A percentile compares a stretch with the other conserved stretches of the same genome.
Evolutionary conservation across 2,329 filamentous ascomycete genomes (phyloP).

Genomic region (Pestalotiopsis sp.): DNA sequence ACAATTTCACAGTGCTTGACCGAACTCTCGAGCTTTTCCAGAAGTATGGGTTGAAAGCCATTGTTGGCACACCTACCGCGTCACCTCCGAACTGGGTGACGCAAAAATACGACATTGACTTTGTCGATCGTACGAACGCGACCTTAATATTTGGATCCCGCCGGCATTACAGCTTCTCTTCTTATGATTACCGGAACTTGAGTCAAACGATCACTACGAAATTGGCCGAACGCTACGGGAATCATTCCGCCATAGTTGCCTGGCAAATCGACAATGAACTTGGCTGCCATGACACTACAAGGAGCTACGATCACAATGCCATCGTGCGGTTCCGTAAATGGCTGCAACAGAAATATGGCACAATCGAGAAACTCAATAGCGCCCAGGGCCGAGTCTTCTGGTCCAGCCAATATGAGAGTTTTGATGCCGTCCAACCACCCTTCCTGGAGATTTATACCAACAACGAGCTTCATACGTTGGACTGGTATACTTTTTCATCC

Average conservation of each 20-base stretch:
- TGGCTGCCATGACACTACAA: conserved; percentile 23
- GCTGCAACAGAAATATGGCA: conserved; percentile 24
- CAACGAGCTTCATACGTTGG: conserved; percentile 23
- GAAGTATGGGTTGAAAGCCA: conserved; percentile 22
- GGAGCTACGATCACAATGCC: conserved; percentile 23
- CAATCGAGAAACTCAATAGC: conserved; percentile 22
- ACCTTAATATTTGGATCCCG: conserved; percentile 24
- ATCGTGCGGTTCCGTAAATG: conserved; percentile 22
- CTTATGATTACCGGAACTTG: conserved; percentile 23
- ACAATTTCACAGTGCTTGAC: conserved; percentile 25
- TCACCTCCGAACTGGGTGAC: conserved; percentile 23
- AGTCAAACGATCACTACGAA: conserved; percentile 24
- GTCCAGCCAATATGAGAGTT: conserved; percentile 24
- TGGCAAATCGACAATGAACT: conserved; percentile 29
- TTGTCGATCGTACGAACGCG: conserved; percentile 25
- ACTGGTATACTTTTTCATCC: conserved; percentile 26
- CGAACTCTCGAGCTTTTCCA: conserved; percentile 20
- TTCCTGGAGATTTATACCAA: conserved; percentile 25
- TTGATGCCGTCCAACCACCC: conserved; percentile 22
- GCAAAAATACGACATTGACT: conserved; percentile 22
- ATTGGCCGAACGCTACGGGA: conserved; percentile 24
- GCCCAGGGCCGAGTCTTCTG: conserved; percentile 26
- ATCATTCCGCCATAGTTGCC: conserved; percentile 17
- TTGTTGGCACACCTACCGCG: conserved; percentile 25
- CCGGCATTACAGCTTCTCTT: conserved; percentile 26